Base-by-base conservation (phyloP, 805 yeast genomes). In the Candida chauliodis region DNA sequence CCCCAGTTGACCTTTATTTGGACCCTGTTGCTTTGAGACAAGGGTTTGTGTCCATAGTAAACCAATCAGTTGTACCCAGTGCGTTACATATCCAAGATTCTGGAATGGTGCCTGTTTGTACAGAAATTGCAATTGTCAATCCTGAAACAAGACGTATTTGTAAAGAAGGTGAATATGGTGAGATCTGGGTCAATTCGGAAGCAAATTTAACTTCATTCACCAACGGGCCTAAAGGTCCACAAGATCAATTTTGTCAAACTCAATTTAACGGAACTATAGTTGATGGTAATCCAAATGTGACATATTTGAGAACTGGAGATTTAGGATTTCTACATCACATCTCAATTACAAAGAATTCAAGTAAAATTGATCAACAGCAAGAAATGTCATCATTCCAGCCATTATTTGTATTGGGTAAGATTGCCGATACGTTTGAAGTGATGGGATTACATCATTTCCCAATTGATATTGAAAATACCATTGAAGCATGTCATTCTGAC, bases 31-130 rank as follows among this genome's bases (percentile, higher is more conserved):
- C 95, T 0, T 69, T 93, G 41, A 73, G 97, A n/a, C 91, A 88
- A 45, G 99, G 99, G 2, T 78, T 82, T 38, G 74, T 93, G 2
- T 79, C 84, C 15, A 73, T 85, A 18, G 90, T 88, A 5, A 83
- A 85, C 48, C 91, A 88, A 8, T 75, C 75, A 3, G 84, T 78
- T 45, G 71, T 71, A 18, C 81, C 85, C 3, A 72, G 75, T 47
- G 87, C 89, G 0, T 63, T 93, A 36, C 82, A 81, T 40, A 63
- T 93, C 7, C 96, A 89, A 53, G 99, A 93, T 53, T 86, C 95
- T 0, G 99, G 99, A 9, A 84, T 91, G 72, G 97, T 90, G 0
- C 95, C 97, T 1, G 90, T 89, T 7, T 86, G 95, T 55, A 87
- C 98, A 0, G 95, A 90, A 53, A 78, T 93, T 23, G 93, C 95